Evolutionary conservation across 352 stramenopile genomes (phyloP).

Genomic region (Phytophthora citrophthora): DNA sequence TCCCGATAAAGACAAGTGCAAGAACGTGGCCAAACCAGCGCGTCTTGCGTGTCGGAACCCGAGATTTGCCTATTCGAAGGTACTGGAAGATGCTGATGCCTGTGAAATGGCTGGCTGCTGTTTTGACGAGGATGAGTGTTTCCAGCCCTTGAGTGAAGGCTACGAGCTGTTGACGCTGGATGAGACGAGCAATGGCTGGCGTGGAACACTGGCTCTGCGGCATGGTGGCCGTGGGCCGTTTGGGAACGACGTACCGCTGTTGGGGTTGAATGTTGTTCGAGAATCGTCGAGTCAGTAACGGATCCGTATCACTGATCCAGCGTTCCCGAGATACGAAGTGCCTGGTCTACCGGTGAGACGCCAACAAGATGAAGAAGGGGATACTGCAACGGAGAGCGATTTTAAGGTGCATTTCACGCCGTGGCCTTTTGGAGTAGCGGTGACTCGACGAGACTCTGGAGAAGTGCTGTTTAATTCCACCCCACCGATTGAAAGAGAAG

Average conservation of each 20-base stretch:
- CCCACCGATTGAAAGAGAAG: slow-evolving; percentile 41
- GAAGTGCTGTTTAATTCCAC: slow-evolving; percentile 90
- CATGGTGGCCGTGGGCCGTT: slow-evolving; percentile 63
- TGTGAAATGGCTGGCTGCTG: slow-evolving; percentile 77
- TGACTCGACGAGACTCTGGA: slow-evolving; percentile 56
- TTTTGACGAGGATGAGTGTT: slow-evolving; percentile 68
- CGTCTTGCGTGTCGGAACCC: slow-evolving; percentile 82
- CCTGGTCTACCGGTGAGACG: slow-evolving; percentile 36
- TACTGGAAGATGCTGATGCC: slow-evolving; percentile 35
- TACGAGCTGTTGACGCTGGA: slow-evolving; percentile 75
- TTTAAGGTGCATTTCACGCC: slow-evolving; percentile 73
- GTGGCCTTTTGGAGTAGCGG: slow-evolving; percentile 73
- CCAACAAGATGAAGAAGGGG: slow-evolving; percentile 1
- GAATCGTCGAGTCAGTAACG: slow-evolving; percentile 57
- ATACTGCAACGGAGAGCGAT: slow-evolving; percentile 5
- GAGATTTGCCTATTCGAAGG: slow-evolving; percentile 43
- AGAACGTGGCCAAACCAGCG: slow-evolving; percentile 40
- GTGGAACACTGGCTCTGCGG: slow-evolving; percentile 57
- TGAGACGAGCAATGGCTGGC: slow-evolving; percentile 59
- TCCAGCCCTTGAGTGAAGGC: slow-evolving; percentile 70
- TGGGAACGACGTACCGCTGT: slow-evolving; percentile 71
- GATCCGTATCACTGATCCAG: slow-evolving; percentile 84
- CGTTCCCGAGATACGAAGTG: slow-evolving; percentile 78
- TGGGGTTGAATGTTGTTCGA: slow-evolving; percentile 70
- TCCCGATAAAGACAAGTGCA: slow-evolving; percentile 34